Evolutionary conservation across 2,329 filamentous ascomycete genomes (phyloP), one percentile per base, ranked within the genome.

Genomic region (Cladophialophora exuberans): DNA sequence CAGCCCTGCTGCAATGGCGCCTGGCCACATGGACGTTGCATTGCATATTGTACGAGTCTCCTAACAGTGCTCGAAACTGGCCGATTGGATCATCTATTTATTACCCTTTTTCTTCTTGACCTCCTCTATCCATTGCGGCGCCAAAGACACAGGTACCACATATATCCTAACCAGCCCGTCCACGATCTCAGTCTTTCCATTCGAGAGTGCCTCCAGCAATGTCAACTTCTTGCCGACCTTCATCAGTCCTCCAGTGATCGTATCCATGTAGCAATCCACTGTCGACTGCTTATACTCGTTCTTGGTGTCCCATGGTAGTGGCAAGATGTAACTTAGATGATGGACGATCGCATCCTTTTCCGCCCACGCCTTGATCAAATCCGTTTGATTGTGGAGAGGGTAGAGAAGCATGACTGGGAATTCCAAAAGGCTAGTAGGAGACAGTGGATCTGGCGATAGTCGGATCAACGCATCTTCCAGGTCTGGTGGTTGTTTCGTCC

Each of bases 231-330:
- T 92, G 43, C 94, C 93, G 18, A 92, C 86, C 76, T 96, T 97
- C 66, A 96, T 83, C 65, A 99, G 71, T 0, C 92, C 91, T 0
- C 91, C 91, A 0, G 79, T 76, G 3, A 74, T 73, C 0, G 91
- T 97, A 76, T 97, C 91, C 78, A 96, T 87, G 71, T 90, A 97
- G 66, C 90, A 94, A 64, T 96, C 91, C 3, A 96, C 89, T 1
- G 73, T 77, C 0, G 78, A 77, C 1, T 79, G 64, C 1, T 76
- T 81, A 71, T 96, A 97, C 65, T 84, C 84, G 1, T 79, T 73
- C 57, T 80, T 75, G 13, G 71, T 67, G 65, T 97, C 94, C 94
- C 94, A 99, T 10, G 91, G 90, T 65, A 91, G 72, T 2, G 92
- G 93, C 54, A 99, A 83, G 7, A 97, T 86, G 66, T 97, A 96